Base-by-base conservation (phyloP, 768 basidiomycete genomes). In the Leccinum fibrillosum region DNA sequence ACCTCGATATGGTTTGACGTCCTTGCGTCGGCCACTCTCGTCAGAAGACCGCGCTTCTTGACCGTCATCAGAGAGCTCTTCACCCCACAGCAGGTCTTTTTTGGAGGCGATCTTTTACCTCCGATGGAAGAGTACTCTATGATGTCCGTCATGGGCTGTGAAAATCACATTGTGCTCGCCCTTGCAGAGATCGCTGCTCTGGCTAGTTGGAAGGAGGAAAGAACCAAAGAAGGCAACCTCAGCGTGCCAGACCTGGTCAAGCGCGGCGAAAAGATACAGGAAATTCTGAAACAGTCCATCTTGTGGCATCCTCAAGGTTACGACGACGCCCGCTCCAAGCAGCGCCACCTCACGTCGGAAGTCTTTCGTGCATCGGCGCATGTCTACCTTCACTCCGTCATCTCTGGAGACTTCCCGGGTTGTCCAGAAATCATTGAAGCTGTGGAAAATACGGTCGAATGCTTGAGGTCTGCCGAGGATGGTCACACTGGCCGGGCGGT, bases 1-100 rank as follows among this genome's bases (percentile, higher is more conserved):
- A 88, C 90, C 26, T 84, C 88, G 15, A 85, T 92, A 55, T 93
- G 91, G 91, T 91, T 92, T 70, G 91, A 93, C 69, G 89, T 92
- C 35, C 79, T 92, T 53, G 90, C 89, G 7, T 84, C 86, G 1
- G 81, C 87, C 52, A 89, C 90, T n/a, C 84, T 81, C n/a, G 76
- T 79, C 60, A 64, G 78, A 61, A 63, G 73, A 3, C 90, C 91
- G 10, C 75, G 76, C 50, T 86, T 91, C 70, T 72, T 87, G 39
- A 32, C 64, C 3, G 76, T 79, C 44, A 86, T 90, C 65, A 78
- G 80, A 23, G 69, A 71, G 25, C 75, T 93, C 45, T 92, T 86
- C 71, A 70, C 69, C 19, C 47, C 59, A 6, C 64, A 54, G 13
- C 8, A 34, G 4, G 57, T 60, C 47, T 62, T 53, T 23, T 61